phyloP scores from a whole-genome alignment of 805 yeast genomes.

The Danielozyma ontarioensis region DNA sequence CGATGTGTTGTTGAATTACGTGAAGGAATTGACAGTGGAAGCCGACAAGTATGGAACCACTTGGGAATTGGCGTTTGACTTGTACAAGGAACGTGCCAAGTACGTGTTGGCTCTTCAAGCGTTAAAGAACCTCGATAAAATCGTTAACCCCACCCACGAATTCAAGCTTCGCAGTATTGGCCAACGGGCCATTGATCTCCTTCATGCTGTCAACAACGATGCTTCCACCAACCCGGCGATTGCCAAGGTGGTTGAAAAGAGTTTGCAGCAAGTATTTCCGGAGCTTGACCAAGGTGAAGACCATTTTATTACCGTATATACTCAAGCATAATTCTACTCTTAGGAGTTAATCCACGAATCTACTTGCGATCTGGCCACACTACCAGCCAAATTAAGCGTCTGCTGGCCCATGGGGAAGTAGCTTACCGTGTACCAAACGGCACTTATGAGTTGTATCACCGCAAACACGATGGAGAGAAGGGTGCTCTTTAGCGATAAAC shows the following conservation, averaged over 20 bases:
- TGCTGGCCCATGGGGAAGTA: slow-evolving; percentile 45
- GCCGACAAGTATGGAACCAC: slow-evolving; percentile 35
- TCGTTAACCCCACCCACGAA: slow-evolving; percentile 19
- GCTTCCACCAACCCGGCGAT: slow-evolving; percentile 40
- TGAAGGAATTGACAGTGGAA: slow-evolving; percentile 37
- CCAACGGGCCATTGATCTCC: slow-evolving; percentile 27
- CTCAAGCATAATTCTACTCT: background rate
- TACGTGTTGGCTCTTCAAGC: slow-evolving; percentile 44
- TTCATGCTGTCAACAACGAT: slow-evolving; percentile 29
- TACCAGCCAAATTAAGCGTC: slow-evolving; percentile 36
- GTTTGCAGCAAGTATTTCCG: slow-evolving; percentile 29
- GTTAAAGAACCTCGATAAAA: slow-evolving; percentile 36
- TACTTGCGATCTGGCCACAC: slow-evolving; percentile 40
- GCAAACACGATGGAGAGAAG: slow-evolving; percentile 38
- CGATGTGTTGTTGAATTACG: slow-evolving; percentile 36
- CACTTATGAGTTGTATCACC: slow-evolving; percentile 34
- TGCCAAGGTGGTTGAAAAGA: slow-evolving; percentile 35
- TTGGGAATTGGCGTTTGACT: slow-evolving; percentile 40
- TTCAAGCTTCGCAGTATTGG: slow-evolving; percentile 16
- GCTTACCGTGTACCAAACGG: slow-evolving; percentile 42
- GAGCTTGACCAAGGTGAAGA: slow-evolving; percentile 18
- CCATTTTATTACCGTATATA: too few species aligned
- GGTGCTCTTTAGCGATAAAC: slow-evolving; percentile 33
- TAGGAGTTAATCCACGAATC: slow-evolving; percentile 37
- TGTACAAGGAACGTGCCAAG: slow-evolving; percentile 38